These are phyloP conservation scores for Pseudohalonectria lignicola DNA, from an alignment of 2,329 filamentous ascomycete genomes.

Conservation along the genomic window DNA sequence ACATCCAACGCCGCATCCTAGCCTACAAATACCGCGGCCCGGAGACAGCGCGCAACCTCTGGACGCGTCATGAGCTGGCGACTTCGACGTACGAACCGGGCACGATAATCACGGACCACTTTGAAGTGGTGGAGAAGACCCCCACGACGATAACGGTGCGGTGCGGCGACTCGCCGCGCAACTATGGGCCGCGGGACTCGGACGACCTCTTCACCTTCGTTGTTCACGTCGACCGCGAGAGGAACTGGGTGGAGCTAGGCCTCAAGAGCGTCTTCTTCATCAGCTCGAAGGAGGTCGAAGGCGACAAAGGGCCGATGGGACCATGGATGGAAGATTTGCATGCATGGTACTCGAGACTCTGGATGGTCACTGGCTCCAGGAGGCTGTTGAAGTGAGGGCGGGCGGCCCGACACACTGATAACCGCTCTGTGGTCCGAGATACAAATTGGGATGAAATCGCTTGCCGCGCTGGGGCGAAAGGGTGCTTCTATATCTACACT, in stretches of 20 bases:
- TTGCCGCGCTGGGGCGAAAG: too few species aligned
- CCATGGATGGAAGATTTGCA: slow-evolving; percentile 22
- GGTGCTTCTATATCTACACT: too few species aligned
- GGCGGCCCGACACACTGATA: too few species aligned
- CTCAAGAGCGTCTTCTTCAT: slow-evolving; percentile 54
- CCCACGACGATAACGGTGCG: slow-evolving; percentile 49
- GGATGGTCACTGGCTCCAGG: slow-evolving; percentile 26
- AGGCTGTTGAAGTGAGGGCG: slow-evolving; percentile 15
- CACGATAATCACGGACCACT: slow-evolving; percentile 58
- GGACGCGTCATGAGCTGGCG: slow-evolving; percentile 43
- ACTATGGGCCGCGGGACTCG: slow-evolving; percentile 39
- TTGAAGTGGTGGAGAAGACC: slow-evolving; percentile 58
- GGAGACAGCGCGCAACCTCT: slow-evolving; percentile 48
- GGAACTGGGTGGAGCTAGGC: slow-evolving; percentile 49
- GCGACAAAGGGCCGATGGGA: slow-evolving; percentile 18
- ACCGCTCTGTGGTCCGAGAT: too few species aligned
- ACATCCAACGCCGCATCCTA: slow-evolving; percentile 45
- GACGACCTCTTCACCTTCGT: slow-evolving; percentile 59
- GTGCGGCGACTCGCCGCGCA: slow-evolving; percentile 54
- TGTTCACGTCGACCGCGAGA: slow-evolving; percentile 46
- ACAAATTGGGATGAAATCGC: too few species aligned
- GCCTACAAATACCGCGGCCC: slow-evolving; percentile 46
- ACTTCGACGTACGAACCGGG: slow-evolving; percentile 49
- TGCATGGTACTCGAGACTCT: slow-evolving; percentile 28
- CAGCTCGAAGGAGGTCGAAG: slow-evolving; percentile 23